Evolutionary conservation across 768 basidiomycete species (phyloP).

Genomic region (Tulasnella calospora): DNA sequence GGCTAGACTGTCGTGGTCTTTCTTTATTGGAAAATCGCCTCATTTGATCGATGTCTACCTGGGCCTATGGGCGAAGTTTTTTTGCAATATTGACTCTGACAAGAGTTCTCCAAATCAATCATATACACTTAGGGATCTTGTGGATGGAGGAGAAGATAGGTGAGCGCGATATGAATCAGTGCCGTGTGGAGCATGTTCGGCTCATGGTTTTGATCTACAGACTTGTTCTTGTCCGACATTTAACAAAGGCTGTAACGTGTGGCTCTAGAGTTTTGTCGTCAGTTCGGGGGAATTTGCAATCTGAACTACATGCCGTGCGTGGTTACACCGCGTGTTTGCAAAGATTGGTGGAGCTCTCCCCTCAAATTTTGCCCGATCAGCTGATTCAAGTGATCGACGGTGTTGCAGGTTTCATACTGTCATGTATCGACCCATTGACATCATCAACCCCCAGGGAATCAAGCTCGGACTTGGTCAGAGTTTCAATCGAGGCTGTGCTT

Average conservation of each 20-base stretch:
- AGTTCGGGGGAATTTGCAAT: no score
- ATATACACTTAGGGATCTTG: background rate
- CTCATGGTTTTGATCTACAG: background rate
- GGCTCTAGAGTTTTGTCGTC: no score
- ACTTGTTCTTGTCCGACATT: background rate
- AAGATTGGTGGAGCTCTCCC: no score
- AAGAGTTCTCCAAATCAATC: background rate
- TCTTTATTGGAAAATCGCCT: background rate
- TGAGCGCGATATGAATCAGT: background rate
- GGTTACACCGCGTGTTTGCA: no score
- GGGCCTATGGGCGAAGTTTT: background rate
- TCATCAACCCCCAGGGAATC: no score
- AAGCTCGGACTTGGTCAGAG: no score
- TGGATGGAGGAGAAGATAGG: background rate
- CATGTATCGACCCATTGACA: no score
- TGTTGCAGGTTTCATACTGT: no score
- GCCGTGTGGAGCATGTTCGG: background rate
- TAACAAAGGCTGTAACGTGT: background rate
- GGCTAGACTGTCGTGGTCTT: background rate
- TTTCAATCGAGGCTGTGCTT: no score
- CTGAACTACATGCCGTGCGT: no score
- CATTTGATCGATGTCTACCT: background rate
- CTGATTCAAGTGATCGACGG: no score
- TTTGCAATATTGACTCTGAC: background rate
- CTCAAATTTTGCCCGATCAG: no score